Conservation (phyloP, 768 basidiomycete species). For the Xerocomellus chrysenteron region DNA sequence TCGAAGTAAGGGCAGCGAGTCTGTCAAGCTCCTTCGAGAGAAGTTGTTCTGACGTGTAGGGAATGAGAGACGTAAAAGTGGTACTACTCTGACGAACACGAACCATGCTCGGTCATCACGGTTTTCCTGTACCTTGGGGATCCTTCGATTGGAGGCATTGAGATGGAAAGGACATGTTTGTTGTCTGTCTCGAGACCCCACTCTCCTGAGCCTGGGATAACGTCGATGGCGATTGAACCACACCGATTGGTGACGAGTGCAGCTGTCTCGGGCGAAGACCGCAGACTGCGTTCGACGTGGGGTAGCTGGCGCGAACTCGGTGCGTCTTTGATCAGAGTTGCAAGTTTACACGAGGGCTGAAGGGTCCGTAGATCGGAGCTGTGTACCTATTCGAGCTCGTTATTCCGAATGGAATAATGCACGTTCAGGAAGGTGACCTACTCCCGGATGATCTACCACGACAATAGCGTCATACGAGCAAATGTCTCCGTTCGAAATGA, state of each 20-base stretch:
- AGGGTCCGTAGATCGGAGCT: conserved; percentile 73
- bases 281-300: conserved; percentile 42
- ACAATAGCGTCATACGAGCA: conserved; percentile 68
- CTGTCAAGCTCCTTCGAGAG: conserved; percentile 49
- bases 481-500: conserved; percentile 45
- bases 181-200: conserved; percentile 35
- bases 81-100: conserved; percentile 18
- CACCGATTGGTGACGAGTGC: conserved; percentile 52
- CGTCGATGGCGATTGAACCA: conserved; percentile 46
- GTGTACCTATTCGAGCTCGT: conserved; percentile 50
- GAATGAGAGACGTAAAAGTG: not conserved
- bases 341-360: conserved; percentile 49
- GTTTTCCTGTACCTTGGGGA: conserved; percentile 44
- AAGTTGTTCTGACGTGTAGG: conserved; percentile 37
- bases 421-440: conserved; percentile 36
- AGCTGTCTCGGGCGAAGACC: conserved; percentile 38
- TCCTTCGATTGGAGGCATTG: conserved; percentile 49
- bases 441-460: conserved; percentile 70
- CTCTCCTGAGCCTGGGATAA: conserved; percentile 38
- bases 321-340: conserved; percentile 46
- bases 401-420: not conserved
- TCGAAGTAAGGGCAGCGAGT: conserved; percentile 50
- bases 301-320: conserved; percentile 62
- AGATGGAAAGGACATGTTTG: conserved; percentile 59
- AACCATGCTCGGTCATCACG: conserved; percentile 56